These are phyloP conservation scores for Puccinia coronata DNA, from an alignment of 1,284 basidiomycete genomes.

Conservation along the genomic window DNA sequence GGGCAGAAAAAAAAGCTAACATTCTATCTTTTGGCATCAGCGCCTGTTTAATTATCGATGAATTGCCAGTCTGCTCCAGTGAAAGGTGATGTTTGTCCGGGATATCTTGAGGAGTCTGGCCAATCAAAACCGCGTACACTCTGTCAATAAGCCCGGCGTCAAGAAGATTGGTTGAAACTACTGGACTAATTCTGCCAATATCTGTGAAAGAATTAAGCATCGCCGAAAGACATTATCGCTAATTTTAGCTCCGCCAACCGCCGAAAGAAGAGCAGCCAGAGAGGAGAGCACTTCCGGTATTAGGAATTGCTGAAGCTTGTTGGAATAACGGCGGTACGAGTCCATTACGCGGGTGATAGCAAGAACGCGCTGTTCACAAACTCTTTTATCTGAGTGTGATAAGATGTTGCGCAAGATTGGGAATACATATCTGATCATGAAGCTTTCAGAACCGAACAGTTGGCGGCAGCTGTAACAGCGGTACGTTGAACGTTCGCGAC, in stretches of 20 bases:
- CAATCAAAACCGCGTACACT: slow-evolving; percentile 87
- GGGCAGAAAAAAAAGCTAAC: slow-evolving; percentile 18
- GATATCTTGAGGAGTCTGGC: slow-evolving; percentile 72
- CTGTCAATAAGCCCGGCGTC: slow-evolving; percentile 88
- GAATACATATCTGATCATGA: slow-evolving; percentile 86
- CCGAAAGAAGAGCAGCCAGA: slow-evolving; percentile 78
- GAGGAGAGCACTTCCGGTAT: slow-evolving; percentile 78
- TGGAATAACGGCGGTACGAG: slow-evolving; percentile 75
- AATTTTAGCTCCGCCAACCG: slow-evolving; percentile 71
- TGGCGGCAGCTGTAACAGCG: slow-evolving; percentile 90
- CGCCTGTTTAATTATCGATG: slow-evolving; percentile 45
- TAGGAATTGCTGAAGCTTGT: slow-evolving; percentile 80
- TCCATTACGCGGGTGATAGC: slow-evolving; percentile 90
- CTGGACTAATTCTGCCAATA: slow-evolving; percentile 76
- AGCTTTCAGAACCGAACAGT: slow-evolving; percentile 89
- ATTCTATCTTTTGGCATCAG: slow-evolving; percentile 47
- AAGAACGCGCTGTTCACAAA: slow-evolving; percentile 88
- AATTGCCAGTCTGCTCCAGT: slow-evolving; percentile 52
- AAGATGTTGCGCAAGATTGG: slow-evolving; percentile 87
- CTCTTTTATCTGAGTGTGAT: slow-evolving; percentile 82
- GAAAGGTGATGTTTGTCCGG: slow-evolving; percentile 66
- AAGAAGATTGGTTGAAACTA: slow-evolving; percentile 77
- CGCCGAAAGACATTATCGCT: slow-evolving; percentile 81
- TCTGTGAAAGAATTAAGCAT: slow-evolving; percentile 83
- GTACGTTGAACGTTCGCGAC: slow-evolving; percentile 92